phyloP scores from a whole-genome alignment of 2,329 filamentous ascomycete species.

The Alternaria panax region DNA sequence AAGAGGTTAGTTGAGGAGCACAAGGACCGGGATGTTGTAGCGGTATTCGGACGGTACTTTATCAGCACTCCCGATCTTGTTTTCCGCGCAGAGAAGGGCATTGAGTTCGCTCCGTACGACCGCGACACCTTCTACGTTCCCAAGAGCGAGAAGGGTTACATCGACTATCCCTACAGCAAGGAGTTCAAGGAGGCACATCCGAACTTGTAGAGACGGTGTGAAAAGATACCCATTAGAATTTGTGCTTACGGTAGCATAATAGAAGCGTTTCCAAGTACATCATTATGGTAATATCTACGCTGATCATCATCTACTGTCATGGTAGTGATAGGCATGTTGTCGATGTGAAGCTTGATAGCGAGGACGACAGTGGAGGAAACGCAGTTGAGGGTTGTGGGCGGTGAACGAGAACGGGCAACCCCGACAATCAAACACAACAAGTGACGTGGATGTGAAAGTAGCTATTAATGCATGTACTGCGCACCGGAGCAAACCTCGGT shows the following conservation, averaged over 20 bases:
- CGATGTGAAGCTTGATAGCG: background rate
- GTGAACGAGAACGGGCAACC: background rate
- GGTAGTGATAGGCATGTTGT: background rate
- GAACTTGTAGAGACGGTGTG: background rate
- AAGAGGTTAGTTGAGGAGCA: slow-evolving; percentile 51
- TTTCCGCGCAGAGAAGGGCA: slow-evolving; percentile 54
- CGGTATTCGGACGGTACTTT: slow-evolving; percentile 59
- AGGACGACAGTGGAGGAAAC: background rate
- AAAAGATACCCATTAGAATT: background rate
- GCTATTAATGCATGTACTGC: background rate
- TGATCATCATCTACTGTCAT: background rate
- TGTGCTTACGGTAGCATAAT: background rate
- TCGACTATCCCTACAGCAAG: slow-evolving; percentile 47
- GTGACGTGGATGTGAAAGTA: background rate
- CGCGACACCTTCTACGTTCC: slow-evolving; percentile 55
- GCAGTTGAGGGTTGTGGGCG: background rate
- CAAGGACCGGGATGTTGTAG: slow-evolving; percentile 52
- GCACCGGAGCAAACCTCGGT: slow-evolving; percentile 1
- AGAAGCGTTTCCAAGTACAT: background rate
- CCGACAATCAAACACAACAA: background rate
- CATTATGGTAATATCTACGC: background rate
- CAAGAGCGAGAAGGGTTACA: slow-evolving; percentile 50
- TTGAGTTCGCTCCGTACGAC: slow-evolving; percentile 56
- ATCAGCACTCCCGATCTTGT: slow-evolving; percentile 60
- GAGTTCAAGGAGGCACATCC: slow-evolving; percentile 22